Base-by-base conservation (phyloP, 257 asterid genomes). In the Nicotiana noctiflora region DNA sequence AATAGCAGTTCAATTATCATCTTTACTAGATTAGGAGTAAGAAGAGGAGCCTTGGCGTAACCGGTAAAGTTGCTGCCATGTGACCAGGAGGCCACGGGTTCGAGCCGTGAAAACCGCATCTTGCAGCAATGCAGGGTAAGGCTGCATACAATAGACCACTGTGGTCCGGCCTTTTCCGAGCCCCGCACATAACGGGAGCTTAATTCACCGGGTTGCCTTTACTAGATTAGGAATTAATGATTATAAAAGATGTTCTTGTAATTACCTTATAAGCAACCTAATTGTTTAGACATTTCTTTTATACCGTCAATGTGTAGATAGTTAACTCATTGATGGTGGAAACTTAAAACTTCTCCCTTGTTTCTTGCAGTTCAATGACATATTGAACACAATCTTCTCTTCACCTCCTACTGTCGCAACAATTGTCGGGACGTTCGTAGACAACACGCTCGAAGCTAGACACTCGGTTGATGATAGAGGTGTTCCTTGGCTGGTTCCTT, bases 361-460 rank as follows among this genome's bases (percentile, higher is more conserved):
- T 75, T 68, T 80, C 3, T 81, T 84, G 92, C 97, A 96, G 99
- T 94, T 96, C 86, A 90, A 94, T 37, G 92, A 91, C 84, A 93
- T 94, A 82, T 76, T 94, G 84, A 96, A 94, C 78, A 92, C 99
- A 6, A 86, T 93, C 53, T 96, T 96, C 88, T 90, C 98, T 1
- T 96, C 98, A 2, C 86, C 99, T 1, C 92, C 99, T 3, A 87
- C 95, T 1, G 99, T 96, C 85, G 95, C 98, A 1, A 85, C 91
- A 72, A 89, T 90, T 27, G 90, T 93, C 0, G 99, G 94, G 15
- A 66, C 89, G 3, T 12, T 93, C 34, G 65, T 96, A 67, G 98
- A 96, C 91, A 92, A 91, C 86, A 96, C 98, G 6, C 94, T 96
- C 2, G 93, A 94, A 82, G 97, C 94, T 1, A 80, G 84, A 55